phyloP scores from a whole-genome alignment of 169 alveolate species.

The Cystoisospora suis region DNA sequence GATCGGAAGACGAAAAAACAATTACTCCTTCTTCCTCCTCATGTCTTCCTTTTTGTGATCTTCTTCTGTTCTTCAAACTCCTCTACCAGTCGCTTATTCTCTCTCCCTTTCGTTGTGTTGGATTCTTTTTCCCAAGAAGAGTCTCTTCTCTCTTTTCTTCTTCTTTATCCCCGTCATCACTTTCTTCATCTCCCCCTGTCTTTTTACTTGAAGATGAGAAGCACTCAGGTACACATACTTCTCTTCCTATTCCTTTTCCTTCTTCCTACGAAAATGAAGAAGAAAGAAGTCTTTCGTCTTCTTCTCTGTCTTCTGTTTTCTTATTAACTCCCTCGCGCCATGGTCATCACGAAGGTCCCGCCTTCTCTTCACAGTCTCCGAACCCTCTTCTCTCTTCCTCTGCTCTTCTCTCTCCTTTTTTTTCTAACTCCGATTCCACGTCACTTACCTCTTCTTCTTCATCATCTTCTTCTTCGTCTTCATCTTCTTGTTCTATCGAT shows the following conservation, averaged over 20 bases:
- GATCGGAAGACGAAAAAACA: no score
- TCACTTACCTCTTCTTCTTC: not conserved
- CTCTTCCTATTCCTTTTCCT: no score
- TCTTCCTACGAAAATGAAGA: no score
- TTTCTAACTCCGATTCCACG: not conserved
- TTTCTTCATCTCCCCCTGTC: no score
- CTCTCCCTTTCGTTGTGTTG: not conserved
- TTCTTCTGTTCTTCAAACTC: not conserved
- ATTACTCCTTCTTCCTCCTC: not conserved
- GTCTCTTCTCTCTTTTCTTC: not conserved
- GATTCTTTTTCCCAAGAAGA: not conserved
- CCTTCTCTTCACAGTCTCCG: no score
- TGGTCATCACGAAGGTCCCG: no score
- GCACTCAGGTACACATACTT: no score
- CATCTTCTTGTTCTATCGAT: not conserved
- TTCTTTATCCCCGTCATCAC: not conserved
- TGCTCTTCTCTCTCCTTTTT: not conserved
- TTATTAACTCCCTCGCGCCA: not conserved
- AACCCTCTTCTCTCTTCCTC: not conserved
- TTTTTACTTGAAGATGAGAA: no score
- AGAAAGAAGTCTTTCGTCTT: not conserved
- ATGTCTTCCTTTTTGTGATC: not conserved
- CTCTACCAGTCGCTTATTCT: not conserved
- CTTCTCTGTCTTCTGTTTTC: not conserved
- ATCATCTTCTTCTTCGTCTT: not conserved